Evolutionary conservation across 1,284 basidiomycete species (phyloP).

Genomic region (Fistulina hepatica): DNA sequence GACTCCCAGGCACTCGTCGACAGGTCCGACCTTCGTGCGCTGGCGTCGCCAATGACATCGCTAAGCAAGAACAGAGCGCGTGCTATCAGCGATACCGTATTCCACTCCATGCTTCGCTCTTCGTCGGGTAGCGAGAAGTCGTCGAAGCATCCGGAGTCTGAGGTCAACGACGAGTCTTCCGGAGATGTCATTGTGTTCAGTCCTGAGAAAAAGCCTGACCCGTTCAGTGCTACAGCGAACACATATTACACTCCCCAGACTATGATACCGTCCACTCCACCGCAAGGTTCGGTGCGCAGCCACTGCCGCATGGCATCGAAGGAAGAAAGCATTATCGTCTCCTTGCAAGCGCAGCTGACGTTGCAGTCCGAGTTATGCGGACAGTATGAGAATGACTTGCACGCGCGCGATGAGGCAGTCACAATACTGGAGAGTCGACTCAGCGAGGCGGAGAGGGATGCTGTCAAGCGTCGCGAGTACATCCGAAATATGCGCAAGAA

Average conservation of each 20-base stretch:
- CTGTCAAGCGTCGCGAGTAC: constrained; percentile 39
- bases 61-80: constrained; percentile 32
- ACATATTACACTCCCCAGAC: constrained; percentile 67
- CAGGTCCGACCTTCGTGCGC: no score
- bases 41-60: constrained; percentile 7
- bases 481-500: constrained; percentile 61
- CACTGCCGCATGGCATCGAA: constrained; percentile 54
- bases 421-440: constrained; percentile 46
- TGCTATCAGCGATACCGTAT: constrained; percentile 50
- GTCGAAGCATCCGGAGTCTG: constrained; percentile 35
- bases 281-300: constrained; percentile 23
- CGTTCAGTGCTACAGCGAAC: constrained; percentile 58
- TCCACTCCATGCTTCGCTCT: constrained; percentile 39
- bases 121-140: constrained; percentile 12
- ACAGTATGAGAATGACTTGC: constrained; percentile 64
- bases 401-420: constrained; percentile 59
- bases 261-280: constrained; percentile 57
- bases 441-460: constrained; percentile 45
- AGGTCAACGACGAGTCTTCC: constrained; percentile 47
- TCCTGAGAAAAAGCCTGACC: constrained; percentile 42
- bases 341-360: constrained; percentile 58
- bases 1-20: constrained; percentile 15
- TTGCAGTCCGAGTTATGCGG: constrained; percentile 57
- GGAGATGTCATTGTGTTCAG: constrained; percentile 33
- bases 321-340: constrained; percentile 58